A percentile compares a stretch with the other conserved stretches of the same genome.
Conservation (phyloP, 1,284 basidiomycete genomes). For the Ceratobasidium sp. region DNA sequence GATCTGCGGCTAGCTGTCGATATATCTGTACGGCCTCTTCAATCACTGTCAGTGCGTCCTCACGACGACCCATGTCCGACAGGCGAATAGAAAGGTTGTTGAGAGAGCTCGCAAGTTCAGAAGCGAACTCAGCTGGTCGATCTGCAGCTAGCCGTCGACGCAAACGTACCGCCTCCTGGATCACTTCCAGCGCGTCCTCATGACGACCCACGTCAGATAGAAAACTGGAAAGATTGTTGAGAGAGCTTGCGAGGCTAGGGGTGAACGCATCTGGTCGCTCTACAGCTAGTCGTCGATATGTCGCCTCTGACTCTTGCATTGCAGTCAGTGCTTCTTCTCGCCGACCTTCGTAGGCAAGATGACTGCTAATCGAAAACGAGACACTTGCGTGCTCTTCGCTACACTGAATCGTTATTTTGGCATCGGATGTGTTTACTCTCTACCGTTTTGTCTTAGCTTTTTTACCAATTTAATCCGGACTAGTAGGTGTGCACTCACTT, state of each 20-base stretch:
- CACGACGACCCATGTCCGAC: too few species aligned
- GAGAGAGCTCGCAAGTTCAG: too few species aligned
- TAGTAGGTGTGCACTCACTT: neutral
- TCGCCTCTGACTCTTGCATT: neutral
- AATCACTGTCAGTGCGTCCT: too few species aligned
- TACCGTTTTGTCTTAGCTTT: neutral
- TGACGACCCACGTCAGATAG: too few species aligned
- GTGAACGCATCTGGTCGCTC: neutral
- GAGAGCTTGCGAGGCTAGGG: too few species aligned
- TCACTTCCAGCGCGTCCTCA: too few species aligned
- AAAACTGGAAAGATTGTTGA: too few species aligned
- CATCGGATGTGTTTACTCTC: too few species aligned
- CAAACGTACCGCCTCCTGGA: slow-evolving; percentile 11
- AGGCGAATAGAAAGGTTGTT: too few species aligned
- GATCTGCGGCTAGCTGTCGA: slow-evolving; percentile 5
- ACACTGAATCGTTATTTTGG: neutral
- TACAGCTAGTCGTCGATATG: neutral
- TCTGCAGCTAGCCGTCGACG: slow-evolving; percentile 2
- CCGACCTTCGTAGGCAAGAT: neutral
- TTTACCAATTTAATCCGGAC: neutral
- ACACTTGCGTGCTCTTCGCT: neutral
- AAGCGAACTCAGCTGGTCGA: too few species aligned
- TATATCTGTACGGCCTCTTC: slow-evolving; percentile 18
- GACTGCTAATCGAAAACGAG: neutral
- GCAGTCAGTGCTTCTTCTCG: slow-evolving; percentile 5